Percentiles rank a stretch among this genome's conserved stretches.
Conservation (phyloP, 2,329 filamentous ascomycete genomes). For the Colletotrichum paranaense region DNA sequence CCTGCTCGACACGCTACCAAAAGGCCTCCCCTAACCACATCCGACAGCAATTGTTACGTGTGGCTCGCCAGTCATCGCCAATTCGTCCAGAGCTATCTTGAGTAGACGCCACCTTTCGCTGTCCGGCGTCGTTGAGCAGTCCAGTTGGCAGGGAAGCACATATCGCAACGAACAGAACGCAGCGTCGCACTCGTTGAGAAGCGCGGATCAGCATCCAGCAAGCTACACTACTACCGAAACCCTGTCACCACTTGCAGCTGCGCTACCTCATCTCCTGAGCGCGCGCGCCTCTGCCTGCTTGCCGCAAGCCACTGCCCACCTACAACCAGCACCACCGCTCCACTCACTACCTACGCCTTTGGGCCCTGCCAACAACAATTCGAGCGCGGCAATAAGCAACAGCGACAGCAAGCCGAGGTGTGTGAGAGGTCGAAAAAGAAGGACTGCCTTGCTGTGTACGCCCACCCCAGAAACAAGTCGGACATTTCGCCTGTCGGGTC, state of each 20-base stretch:
- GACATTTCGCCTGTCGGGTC: not conserved
- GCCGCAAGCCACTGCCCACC: constrained; percentile 2
- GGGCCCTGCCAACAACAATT: not conserved
- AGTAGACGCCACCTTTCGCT: not conserved
- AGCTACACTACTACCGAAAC: constrained; percentile 1
- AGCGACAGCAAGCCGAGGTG: not conserved
- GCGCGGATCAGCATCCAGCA: constrained; percentile 11
- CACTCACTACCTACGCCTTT: not conserved
- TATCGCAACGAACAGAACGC: not conserved
- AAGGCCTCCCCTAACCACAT: constrained; percentile 7
- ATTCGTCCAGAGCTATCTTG: not conserved
- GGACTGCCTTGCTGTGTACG: not conserved
- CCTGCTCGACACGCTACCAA: constrained; percentile 8
- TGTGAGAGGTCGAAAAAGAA: not conserved
- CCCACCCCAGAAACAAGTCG: not conserved
- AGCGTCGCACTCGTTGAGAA: not conserved
- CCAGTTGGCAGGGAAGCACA: not conserved
- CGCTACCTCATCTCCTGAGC: constrained; percentile 13
- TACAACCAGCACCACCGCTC: constrained; percentile 12
- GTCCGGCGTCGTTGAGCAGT: not conserved
- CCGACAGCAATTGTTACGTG: constrained; percentile 22
- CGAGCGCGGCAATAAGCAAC: not conserved
- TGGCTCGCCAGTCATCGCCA: not conserved
- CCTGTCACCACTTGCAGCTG: constrained; percentile 22
- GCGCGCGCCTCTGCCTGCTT: constrained; percentile 22